These are phyloP conservation scores for Takakia lepidozioides DNA, from an alignment of 225 moss, liverwort and hornwort genomes.

Conservation along the genomic window DNA sequence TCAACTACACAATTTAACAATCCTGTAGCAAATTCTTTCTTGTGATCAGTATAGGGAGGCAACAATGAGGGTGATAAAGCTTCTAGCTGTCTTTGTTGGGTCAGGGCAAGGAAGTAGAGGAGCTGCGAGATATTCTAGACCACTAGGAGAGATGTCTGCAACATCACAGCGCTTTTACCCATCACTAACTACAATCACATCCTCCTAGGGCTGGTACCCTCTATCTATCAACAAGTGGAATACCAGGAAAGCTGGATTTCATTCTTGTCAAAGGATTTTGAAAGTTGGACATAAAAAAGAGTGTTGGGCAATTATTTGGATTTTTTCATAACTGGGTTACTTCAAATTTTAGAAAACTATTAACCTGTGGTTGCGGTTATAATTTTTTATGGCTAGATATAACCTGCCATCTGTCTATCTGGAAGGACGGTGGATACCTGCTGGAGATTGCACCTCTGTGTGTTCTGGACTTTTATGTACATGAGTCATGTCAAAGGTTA, in stretches of 20 bases:
- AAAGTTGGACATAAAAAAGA: slow-evolving; percentile 91
- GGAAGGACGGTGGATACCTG: slow-evolving; percentile 44
- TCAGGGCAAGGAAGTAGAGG: slow-evolving; percentile 50
- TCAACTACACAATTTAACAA: too few species aligned
- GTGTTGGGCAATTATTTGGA: too few species aligned
- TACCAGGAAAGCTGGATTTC: slow-evolving; percentile 53
- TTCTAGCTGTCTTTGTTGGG: too few species aligned
- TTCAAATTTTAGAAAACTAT: too few species aligned
- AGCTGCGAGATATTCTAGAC: slow-evolving; percentile 61
- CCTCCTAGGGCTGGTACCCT: slow-evolving; percentile 54
- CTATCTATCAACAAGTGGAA: slow-evolving; percentile 62
- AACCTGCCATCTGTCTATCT: slow-evolving; percentile 80
- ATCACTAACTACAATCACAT: slow-evolving; percentile 78
- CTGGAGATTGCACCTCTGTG: slow-evolving; percentile 89
- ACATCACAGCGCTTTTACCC: slow-evolving; percentile 68
- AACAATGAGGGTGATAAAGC: too few species aligned
- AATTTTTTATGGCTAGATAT: too few species aligned
- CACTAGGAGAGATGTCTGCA: slow-evolving; percentile 72
- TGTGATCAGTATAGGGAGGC: too few species aligned
- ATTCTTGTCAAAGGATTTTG: slow-evolving; percentile 77
- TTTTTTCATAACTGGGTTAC: too few species aligned
- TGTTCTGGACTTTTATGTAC: slow-evolving; percentile 93
- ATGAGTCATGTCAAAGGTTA: slow-evolving; percentile 89
- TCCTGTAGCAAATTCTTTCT: too few species aligned
- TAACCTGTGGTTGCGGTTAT: too few species aligned